Conservation (phyloP, 208 protist genomes). For the Leishmania major region DNA sequence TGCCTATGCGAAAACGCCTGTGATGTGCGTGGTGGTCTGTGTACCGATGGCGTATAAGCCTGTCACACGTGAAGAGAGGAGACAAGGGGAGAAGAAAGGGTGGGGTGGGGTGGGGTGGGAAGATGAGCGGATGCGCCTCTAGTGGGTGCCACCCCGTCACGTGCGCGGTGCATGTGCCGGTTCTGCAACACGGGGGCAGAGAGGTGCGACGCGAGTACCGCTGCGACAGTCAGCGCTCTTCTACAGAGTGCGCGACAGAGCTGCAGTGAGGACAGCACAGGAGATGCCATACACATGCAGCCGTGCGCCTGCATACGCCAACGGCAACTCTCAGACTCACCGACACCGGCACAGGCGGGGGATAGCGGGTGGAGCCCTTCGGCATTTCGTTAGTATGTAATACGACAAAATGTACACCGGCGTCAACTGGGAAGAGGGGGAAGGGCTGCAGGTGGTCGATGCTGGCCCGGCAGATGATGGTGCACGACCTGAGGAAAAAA, state of each 20-base stretch:
- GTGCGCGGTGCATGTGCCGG: background rate
- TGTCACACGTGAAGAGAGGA: background rate
- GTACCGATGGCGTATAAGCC: background rate
- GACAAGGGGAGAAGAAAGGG: background rate
- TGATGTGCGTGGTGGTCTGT: background rate
- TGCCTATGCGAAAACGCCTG: background rate
- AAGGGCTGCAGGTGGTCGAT: background rate
- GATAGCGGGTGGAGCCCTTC: no score
- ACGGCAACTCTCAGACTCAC: background rate
- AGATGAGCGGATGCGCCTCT: background rate
- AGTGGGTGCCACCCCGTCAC: background rate
- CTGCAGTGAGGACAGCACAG: background rate
- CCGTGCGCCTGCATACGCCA: no score
- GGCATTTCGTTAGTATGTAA: background rate
- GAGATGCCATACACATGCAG: background rate
- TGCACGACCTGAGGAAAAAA: background rate
- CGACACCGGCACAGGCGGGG: background rate
- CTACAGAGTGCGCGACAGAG: background rate
- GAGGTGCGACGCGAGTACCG: background rate
- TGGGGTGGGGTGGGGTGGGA: background rate
- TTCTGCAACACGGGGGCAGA: background rate
- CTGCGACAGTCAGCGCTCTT: background rate
- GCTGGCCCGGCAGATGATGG: background rate
- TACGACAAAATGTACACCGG: background rate
- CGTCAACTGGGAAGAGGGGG: background rate